phyloP scores from a whole-genome alignment of 2,329 filamentous ascomycete genomes.

The Arthroderma uncinatum region DNA sequence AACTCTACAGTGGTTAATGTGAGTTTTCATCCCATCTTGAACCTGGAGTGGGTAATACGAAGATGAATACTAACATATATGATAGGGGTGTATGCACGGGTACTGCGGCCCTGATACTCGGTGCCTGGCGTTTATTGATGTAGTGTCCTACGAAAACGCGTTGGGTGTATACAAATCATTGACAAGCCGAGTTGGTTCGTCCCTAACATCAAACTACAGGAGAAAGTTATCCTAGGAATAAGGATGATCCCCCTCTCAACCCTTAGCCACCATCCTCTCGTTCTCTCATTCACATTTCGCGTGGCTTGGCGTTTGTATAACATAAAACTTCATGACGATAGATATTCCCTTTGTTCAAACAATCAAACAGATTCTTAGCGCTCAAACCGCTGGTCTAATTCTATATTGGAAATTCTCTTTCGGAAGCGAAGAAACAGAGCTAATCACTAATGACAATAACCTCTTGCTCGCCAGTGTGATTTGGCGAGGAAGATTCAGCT shows the following conservation, averaged over 20 bases:
- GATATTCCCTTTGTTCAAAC: slow-evolving; percentile 6
- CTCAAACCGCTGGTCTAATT: neutral
- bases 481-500: neutral
- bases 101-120: slow-evolving; percentile 54
- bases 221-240: neutral
- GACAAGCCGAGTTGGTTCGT: neutral
- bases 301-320: neutral
- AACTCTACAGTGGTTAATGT: slow-evolving; percentile 96
- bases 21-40: slow-evolving; percentile 41
- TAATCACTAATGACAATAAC: neutral
- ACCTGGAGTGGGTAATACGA: neutral
- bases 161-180: neutral
- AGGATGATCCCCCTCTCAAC: neutral
- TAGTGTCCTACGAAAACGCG: slow-evolving; percentile 21
- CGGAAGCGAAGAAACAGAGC: neutral
- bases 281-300: neutral
- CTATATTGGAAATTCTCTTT: neutral
- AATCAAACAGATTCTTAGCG: neutral
- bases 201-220: neutral
- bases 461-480: neutral
- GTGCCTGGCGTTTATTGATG: slow-evolving; percentile 58
- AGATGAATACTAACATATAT: slow-evolving; percentile 19
- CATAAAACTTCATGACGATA: slow-evolving; percentile 4
- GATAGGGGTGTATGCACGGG: slow-evolving; percentile 53
- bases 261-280: neutral